Base-by-base conservation (phyloP, 2,329 filamentous ascomycete genomes). In the Thielaviopsis populi region DNA sequence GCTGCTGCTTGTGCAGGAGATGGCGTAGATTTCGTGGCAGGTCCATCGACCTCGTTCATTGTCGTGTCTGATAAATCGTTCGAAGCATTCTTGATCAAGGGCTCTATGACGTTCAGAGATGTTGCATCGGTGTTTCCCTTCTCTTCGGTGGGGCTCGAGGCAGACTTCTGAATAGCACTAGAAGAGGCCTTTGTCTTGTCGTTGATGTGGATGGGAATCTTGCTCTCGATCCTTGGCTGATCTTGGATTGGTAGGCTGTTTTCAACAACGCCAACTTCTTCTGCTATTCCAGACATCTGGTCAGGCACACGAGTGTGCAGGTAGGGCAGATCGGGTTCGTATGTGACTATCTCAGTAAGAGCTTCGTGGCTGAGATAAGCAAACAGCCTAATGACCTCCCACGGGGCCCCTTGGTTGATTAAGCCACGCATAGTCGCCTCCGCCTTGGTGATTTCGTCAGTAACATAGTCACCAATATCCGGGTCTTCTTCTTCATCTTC, bases 381-480 rank as follows among this genome's bases (percentile, higher is more conserved):
- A 66, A 79, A 80, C 2, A 77, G 77, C 30, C 74, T 70, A 13
- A 80, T 73, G 1, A 78, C 75, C 53, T 76, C 73, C 17, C 74
- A 73, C 54, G 76, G 70, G 66, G 78, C 64, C 67, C 70, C 67
- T 65, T 76, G 68, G 66, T 74, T 69, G 64, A 74, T 69, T 6
- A 83, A 70, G 60, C 76, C 78, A 65, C 75, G 75, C 37, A 84
- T 68, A 63, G 80, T 76, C 0, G 72, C 72, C 66, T 83, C 77
- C 1, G 77, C 75, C 69, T 82, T 79, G 50, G 74, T 70, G 43
- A 83, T 82, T 68, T 82, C 74, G 62, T 74, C 74, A 62, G 78
- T 75, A 62, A 84, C 82, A 65, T 80, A 80, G 61, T 81, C 79
- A 19, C 77, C 80, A 73, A 83, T 79, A 54, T 81, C 79, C 59